Base-by-base conservation (phyloP, 2,329 filamentous ascomycete genomes). In the Taxawa tesnikishii region DNA sequence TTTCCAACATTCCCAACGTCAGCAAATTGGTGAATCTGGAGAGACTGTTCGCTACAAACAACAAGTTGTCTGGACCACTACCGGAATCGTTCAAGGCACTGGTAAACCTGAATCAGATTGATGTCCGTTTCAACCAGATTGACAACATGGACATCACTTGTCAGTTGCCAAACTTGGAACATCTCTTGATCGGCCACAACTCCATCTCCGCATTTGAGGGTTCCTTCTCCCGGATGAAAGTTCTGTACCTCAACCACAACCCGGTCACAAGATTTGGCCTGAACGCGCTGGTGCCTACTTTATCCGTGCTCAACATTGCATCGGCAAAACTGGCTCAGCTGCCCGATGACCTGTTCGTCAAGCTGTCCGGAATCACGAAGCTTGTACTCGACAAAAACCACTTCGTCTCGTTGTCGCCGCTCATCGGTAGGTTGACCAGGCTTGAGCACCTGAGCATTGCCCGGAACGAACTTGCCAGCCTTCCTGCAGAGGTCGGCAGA, bases 181-280 rank as follows among this genome's bases (percentile, higher is more conserved):
- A 83, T 40, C 63, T 96, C 15, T 81, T 84, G 37, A 80, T 88
- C 21, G 88, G 93, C 28, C 88, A 98, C 65, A 98, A 98, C 54
- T 73, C 74, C 29, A 81, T 98, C 29, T 92, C 87, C 0, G 79
- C 82, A 29, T 96, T 96, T 48, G 77, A 82, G 40, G 87, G 87
- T 25, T 75, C 75, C n/a, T 98, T 98, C 48, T 70, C 82, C 28
- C 80, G 79, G 42, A 72, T 98, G 14, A 76, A 85, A 35, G 78
- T 81, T 24, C 65, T 98, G 34, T 83, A 88, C 48, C 66, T 98
- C 40, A 94, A 98, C 53, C 87, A 90, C 39, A 96, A 94, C 50
- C 90, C 90, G 1, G 75, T 98, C 40, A 96, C 90, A 11, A 83
- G 85, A 40, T 98, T 98, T 43, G 83, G 92, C 45, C 73, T 98